Conservation (phyloP, 1,139 yeast species). For the Candida tetrigidarum region DNA sequence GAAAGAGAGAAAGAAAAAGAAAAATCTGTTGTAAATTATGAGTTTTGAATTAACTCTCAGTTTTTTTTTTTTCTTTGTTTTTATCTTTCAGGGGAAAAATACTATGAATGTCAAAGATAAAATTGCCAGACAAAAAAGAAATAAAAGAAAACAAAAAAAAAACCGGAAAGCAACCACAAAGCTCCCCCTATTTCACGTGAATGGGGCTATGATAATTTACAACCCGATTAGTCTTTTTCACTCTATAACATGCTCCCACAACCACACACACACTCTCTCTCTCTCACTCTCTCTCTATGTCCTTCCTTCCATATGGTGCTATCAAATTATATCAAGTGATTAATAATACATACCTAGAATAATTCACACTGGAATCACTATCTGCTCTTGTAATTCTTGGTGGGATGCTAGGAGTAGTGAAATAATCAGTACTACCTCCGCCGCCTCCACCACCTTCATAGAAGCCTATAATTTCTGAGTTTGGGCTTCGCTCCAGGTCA, state of each 20-base stretch:
- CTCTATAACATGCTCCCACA: not conserved
- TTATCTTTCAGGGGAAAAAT: conserved; percentile 5
- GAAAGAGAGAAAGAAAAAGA: not conserved
- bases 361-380: conserved; percentile 47
- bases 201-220: not conserved
- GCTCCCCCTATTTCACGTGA: not conserved
- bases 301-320: not conserved
- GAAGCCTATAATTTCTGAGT: conserved; percentile 2
- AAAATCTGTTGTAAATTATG: not conserved
- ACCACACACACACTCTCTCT: too few species aligned
- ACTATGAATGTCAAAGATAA: conserved; percentile 1
- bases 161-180: not conserved
- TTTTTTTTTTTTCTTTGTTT: too few species aligned
- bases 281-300: conserved; percentile 1
- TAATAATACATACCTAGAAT: conserved; percentile 34
- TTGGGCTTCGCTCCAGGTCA: conserved; percentile 1
- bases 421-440: conserved; percentile 8
- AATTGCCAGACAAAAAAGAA: conserved; percentile 3
- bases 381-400: conserved; percentile 33
- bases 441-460: not conserved
- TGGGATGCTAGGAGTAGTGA: conserved; percentile 22
- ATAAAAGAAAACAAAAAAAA: conserved; percentile 4
- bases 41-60: not conserved
- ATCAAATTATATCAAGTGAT: not conserved
- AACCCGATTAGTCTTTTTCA: not conserved